Percentiles rank a stretch among this genome's conserved stretches.
Conservation (phyloP, 1,284 basidiomycete species). For the Xerocomus cyaneibrunnescens region DNA sequence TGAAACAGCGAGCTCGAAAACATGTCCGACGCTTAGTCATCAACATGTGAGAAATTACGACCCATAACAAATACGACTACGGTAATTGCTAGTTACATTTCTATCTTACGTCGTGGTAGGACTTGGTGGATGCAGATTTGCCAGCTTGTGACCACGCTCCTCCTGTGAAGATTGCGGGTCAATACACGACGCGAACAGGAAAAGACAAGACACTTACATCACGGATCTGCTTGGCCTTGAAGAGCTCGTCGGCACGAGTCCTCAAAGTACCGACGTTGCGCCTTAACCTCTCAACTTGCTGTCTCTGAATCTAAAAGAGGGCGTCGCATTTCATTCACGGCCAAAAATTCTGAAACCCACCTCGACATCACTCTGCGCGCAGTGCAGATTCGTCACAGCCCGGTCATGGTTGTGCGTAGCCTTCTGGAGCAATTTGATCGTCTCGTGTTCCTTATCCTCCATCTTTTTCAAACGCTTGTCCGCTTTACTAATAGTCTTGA, state of each 20-base stretch:
- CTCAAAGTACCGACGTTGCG: conserved; percentile 10
- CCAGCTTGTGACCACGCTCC: conserved; percentile 23
- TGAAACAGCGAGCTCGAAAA: conserved; percentile 24
- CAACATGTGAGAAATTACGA: neutral
- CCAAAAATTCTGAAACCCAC: conserved; percentile 31
- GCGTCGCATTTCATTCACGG: neutral
- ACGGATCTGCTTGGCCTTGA: conserved; percentile 23
- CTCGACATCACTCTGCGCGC: conserved; percentile 45
- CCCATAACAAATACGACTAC: neutral
- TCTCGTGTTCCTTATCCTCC: conserved; percentile 46
- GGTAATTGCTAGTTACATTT: too few species aligned
- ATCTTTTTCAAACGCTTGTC: conserved; percentile 47
- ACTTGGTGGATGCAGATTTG: conserved; percentile 8
- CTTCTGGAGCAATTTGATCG: conserved; percentile 46
- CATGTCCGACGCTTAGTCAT: conserved; percentile 30
- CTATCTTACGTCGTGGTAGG: neutral
- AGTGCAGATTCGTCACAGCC: conserved; percentile 43
- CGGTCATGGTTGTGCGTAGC: conserved; percentile 51
- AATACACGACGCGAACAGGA: neutral
- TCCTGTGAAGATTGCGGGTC: conserved; percentile 5
- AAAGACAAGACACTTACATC: conserved; percentile 19
- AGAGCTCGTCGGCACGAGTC: conserved; percentile 17
- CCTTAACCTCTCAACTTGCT: conserved; percentile 13
- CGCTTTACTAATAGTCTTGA: conserved; percentile 45
- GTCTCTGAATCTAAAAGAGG: conserved; percentile 20